Conservation (phyloP, 2,329 filamentous ascomycete genomes). For the Fusarium xylarioides region DNA sequence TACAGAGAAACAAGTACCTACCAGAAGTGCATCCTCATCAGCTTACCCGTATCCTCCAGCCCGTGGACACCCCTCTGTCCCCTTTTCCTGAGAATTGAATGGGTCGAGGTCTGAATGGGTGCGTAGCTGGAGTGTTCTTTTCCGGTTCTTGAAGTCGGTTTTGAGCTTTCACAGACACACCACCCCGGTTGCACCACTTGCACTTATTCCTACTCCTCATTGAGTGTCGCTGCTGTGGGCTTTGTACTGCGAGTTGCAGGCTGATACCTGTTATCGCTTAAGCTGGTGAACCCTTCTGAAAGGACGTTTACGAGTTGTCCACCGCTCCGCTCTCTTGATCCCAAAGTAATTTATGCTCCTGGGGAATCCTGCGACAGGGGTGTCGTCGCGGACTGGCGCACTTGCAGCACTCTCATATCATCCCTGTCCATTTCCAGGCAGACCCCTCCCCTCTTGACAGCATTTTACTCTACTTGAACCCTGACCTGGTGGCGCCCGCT, state of each 20-base stretch:
- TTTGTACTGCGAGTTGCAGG: slow-evolving; percentile 30
- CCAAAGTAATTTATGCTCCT: slow-evolving; percentile 38
- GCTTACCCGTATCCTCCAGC: slow-evolving; percentile 16
- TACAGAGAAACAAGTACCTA: slow-evolving; percentile 9
- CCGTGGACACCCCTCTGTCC: slow-evolving; percentile 25
- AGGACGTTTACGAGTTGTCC: slow-evolving; percentile 31
- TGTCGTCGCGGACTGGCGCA: slow-evolving; percentile 31
- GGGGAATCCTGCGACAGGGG: slow-evolving; percentile 36
- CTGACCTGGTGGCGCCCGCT: slow-evolving; percentile 30
- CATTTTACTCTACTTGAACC: slow-evolving; percentile 18
- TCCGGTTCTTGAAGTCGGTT: slow-evolving; percentile 25
- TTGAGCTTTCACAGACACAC: slow-evolving; percentile 26
- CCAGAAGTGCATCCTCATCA: neutral
- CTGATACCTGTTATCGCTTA: slow-evolving; percentile 2
- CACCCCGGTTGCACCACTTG: slow-evolving; percentile 20
- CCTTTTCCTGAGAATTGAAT: slow-evolving; percentile 27
- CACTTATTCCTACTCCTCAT: slow-evolving; percentile 4
- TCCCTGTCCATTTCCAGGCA: slow-evolving; percentile 31
- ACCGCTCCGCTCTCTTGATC: slow-evolving; percentile 39
- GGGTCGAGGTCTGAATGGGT: slow-evolving; percentile 17
- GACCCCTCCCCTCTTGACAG: slow-evolving; percentile 18
- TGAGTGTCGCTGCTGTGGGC: slow-evolving; percentile 19
- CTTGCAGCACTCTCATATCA: slow-evolving; percentile 35
- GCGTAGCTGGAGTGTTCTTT: slow-evolving; percentile 26
- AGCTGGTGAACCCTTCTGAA: slow-evolving; percentile 29